phyloP scores from a whole-genome alignment of 208 protist genomes.

The Leishmania tarentolae region DNA sequence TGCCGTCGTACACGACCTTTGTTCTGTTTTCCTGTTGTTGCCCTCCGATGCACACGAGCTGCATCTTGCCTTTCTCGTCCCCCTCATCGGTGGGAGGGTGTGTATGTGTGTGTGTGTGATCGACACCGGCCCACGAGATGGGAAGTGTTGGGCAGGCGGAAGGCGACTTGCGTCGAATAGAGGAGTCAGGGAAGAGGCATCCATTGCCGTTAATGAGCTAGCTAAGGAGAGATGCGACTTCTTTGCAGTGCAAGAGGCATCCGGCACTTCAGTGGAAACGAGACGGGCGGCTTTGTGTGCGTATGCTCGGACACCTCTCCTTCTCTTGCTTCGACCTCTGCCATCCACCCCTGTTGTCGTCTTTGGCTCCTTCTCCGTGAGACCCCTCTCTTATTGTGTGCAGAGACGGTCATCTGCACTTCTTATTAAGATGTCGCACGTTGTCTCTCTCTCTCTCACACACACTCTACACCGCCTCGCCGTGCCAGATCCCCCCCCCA shows the following conservation, averaged over 20 bases:
- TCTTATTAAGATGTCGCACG: not conserved
- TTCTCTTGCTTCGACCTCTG: not conserved
- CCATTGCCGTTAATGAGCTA: not conserved
- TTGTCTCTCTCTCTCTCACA: too few species aligned
- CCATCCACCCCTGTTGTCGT: not conserved
- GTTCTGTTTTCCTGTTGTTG: not conserved
- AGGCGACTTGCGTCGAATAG: not conserved
- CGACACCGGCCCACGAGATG: not conserved
- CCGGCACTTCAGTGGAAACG: not conserved
- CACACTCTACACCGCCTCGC: not conserved
- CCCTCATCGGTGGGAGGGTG: not conserved
- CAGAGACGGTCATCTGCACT: not conserved
- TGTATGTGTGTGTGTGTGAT: not conserved
- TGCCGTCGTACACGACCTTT: not conserved
- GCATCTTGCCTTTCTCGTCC: not conserved
- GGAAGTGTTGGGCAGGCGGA: not conserved
- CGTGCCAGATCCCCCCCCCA: not conserved
- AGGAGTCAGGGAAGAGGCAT: not conserved
- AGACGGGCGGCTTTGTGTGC: not conserved
- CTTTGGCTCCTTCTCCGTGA: not conserved
- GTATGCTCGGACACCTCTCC: not conserved
- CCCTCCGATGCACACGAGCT: not conserved
- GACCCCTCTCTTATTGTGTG: not conserved
- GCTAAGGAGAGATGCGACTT: not conserved
- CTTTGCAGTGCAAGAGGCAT: not conserved